Evolutionary conservation across 2,329 filamentous ascomycete genomes (phyloP), one percentile per base, ranked within the genome.

Genomic region (Aspergillus spinulosporus): DNA sequence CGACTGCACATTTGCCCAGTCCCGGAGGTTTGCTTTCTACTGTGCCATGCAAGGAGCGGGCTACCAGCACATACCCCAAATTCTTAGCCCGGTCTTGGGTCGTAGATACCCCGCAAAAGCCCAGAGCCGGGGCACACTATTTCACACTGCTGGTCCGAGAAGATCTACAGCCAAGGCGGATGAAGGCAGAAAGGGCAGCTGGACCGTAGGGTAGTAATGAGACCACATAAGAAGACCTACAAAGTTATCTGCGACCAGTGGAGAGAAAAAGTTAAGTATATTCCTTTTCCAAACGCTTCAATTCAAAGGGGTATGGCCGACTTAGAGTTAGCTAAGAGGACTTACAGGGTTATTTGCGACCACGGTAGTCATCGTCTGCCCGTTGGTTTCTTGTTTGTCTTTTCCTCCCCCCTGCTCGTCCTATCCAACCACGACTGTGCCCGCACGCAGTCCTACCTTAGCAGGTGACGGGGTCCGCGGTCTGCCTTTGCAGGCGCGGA

Each of bases 131-230:
- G 46, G 46, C 31, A 36, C 36, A 26, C 14, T 29, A 45, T 26
- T 40, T 2, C 6, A 3, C 8, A 11, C 31, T 14, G 47, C 34
- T 12, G 21, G 21, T 21, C 21, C 21, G 21, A 21, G 21, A 21
- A 26, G 52, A 55, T 55, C 52, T 36, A 49, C 52, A 55, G 52
- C 52, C 52, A 55, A 55, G 46, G 39, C 46, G 46, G 52, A 37
- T 39, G 34, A 29, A 48, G 29, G 5, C n/a, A 49, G 14, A 31
- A 29, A 36, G 15, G 34, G 5, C 44, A 12, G 14, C 11, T 28
- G 32, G n/a, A 12, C 9, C 34, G 34, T 12, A 12, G 34, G 34
- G 34, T 4, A 37, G 21, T 34, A 6, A 21, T 21, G 21, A 21
- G 21, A 21, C 21, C 21, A 21, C 21, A 21, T 21, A 21, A 21